Evolutionary conservation across 164 flowering plant species (phyloP), one percentile per base, ranked within the genome.

Genomic region (Stephania yunnanensis): DNA sequence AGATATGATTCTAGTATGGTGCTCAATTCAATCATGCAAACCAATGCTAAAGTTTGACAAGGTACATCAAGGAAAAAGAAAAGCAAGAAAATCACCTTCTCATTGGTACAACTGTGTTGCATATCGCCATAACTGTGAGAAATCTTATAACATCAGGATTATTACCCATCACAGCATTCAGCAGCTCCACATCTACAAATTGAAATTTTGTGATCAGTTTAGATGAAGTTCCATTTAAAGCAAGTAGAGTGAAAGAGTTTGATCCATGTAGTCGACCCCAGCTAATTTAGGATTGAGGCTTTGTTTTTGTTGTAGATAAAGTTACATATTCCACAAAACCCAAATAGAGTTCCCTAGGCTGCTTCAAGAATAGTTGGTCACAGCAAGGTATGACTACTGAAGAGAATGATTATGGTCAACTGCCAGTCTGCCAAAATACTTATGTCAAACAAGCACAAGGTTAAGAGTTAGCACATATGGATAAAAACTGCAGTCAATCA

Each of bases 61-160:
- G 66, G n/a, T 61, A 5, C 20, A 1, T 4, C 25, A 61, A 31
- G 7, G 46, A 73, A 69, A 58, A 52, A 67, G 20, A 68, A 20
- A 13, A 72, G 45, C 6, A 67, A 69, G 69, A 73, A 58, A 65
- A 72, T 81, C 78, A 92, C 99, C 97, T 96, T 82, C 80, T 80
- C 10, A 84, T 78, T 71, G 99, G 99, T 75, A 92, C 77, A 52
- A 96, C 99, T 48, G 99, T 96, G 77, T 96, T 96, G 82, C 99
- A 96, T 77, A 90, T 78, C 48, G 99, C 94, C 99, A 96, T 96
- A 68, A 92, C 86, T 46, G 88, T 87, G 69, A 96, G 89, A 85
- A 92, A 94, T 74, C 83, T 85, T 69, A 88, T 81, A 68, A 89
- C 91, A 82, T 94, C 97, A 48, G 90, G 85, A 78, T 90, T 83